Evolutionary conservation across 305 asterid genomes (phyloP).

Genomic region (Fraxinus latifolia): DNA sequence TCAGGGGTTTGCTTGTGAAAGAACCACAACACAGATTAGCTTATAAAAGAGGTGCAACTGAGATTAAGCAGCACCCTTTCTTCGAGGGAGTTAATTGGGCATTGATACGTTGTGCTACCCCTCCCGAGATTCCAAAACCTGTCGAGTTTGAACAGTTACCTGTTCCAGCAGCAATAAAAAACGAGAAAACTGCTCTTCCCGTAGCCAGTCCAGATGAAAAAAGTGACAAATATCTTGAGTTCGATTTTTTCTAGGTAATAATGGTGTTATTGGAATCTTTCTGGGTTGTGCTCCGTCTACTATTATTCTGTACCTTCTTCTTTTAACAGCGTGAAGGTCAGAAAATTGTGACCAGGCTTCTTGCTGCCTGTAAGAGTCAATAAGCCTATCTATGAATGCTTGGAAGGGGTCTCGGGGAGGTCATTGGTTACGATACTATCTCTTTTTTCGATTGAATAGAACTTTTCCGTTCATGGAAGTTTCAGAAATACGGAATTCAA

Average conservation of each 20-base stretch:
- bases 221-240: constrained; percentile 45
- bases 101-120: constrained; percentile 50
- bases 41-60: constrained; percentile 50
- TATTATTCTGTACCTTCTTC: not conserved
- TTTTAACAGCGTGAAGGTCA: not conserved
- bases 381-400: not conserved
- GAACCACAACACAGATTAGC: constrained; percentile 55
- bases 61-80: constrained; percentile 51
- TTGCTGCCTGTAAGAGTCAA: not conserved
- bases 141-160: constrained; percentile 34
- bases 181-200: constrained; percentile 23
- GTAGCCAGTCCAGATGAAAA: constrained; percentile 22
- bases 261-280: not conserved
- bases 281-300: not conserved
- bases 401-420: not conserved
- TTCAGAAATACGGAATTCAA: not conserved
- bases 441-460: not conserved
- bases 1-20: constrained; percentile 48
- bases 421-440: not conserved
- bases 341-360: not conserved
- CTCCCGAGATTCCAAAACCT: constrained; percentile 47
- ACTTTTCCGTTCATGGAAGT: not conserved
- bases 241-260: constrained; percentile 46
- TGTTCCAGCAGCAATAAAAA: constrained; percentile 11
- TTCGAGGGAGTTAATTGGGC: constrained; percentile 61